Conservation (phyloP, 1,284 basidiomycete species). For the Amylostereum areolatum region DNA sequence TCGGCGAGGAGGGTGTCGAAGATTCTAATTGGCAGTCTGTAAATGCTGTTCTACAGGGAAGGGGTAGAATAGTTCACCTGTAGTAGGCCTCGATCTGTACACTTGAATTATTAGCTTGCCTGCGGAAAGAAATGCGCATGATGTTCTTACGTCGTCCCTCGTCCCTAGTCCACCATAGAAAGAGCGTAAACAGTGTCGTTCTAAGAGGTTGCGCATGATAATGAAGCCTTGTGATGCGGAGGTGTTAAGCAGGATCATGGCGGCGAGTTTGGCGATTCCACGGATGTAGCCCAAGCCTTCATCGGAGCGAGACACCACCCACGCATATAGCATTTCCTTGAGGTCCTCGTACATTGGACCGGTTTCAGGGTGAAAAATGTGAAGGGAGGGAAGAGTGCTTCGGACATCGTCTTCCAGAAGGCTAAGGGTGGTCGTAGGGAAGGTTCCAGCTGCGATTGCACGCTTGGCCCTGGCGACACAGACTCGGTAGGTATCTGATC, state of each 20-base stretch:
- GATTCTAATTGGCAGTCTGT: slow-evolving; percentile 50
- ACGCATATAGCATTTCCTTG: slow-evolving; percentile 83
- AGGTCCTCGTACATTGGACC: slow-evolving; percentile 87
- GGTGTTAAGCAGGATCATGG: slow-evolving; percentile 89
- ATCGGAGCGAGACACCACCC: slow-evolving; percentile 87
- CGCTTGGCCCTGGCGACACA: slow-evolving; percentile 73
- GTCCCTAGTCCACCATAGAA: slow-evolving; percentile 73
- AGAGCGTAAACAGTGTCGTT: slow-evolving; percentile 79
- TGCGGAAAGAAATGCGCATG: neutral
- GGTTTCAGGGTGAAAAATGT: slow-evolving; percentile 74
- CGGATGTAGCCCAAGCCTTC: slow-evolving; percentile 77
- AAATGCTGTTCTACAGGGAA: neutral
- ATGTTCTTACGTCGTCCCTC: slow-evolving; percentile 71
- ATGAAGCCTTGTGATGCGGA: slow-evolving; percentile 76
- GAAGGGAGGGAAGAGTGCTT: slow-evolving; percentile 80
- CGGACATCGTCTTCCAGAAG: slow-evolving; percentile 79
- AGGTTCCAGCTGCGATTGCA: slow-evolving; percentile 64
- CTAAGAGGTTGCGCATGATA: slow-evolving; percentile 83
- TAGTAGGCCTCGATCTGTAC: slow-evolving; percentile 76
- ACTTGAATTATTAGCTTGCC: slow-evolving; percentile 5
- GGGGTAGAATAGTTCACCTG: slow-evolving; percentile 30
- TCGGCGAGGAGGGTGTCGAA: slow-evolving; percentile 91
- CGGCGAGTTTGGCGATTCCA: slow-evolving; percentile 72
- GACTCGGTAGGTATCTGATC: slow-evolving; percentile 69
- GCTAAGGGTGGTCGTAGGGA: slow-evolving; percentile 65